These are phyloP conservation scores for Stephania japonica DNA, from an alignment of 164 flowering plant genomes.

Conservation along the genomic window DNA sequence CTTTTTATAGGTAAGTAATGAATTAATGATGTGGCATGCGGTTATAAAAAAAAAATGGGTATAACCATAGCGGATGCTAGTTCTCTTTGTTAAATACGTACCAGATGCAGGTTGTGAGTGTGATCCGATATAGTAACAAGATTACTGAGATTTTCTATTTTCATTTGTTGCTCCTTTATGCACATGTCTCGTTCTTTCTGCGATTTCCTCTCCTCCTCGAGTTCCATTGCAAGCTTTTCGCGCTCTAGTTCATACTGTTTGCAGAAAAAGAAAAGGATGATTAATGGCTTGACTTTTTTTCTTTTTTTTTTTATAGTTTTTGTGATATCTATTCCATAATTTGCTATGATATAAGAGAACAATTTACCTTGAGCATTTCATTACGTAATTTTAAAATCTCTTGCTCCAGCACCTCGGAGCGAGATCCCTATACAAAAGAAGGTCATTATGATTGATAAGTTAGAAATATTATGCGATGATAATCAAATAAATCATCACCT, in stretches of 20 bases:
- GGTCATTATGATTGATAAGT: constrained; percentile 3
- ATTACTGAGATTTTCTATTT: constrained; percentile 50
- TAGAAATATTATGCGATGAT: background rate
- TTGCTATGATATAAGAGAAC: background rate
- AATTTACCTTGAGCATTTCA: constrained; percentile 79
- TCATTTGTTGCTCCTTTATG: constrained; percentile 63
- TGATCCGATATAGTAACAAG: constrained; percentile 41
- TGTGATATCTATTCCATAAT: background rate
- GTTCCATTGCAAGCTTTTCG: constrained; percentile 80
- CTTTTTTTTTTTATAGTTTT: background rate
- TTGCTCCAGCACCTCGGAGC: constrained; percentile 77
- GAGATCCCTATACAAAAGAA: constrained; percentile 66
- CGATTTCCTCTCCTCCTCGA: constrained; percentile 85
- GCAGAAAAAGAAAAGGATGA: constrained; percentile 7
- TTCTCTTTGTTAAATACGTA: constrained; percentile 15
- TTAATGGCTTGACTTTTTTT: background rate
- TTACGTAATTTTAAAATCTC: constrained; percentile 82
- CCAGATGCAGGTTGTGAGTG: constrained; percentile 44
- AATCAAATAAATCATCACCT: constrained; percentile 42
- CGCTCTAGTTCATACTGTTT: constrained; percentile 78
- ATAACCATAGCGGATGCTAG: no score
- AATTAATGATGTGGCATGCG: no score
- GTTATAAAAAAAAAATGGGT: no score
- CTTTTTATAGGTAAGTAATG: no score
- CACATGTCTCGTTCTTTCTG: constrained; percentile 59